A percentile compares a stretch with the other conserved stretches of the same genome.
Conservation (phyloP, 768 basidiomycete species). For the Boletus rex-veris region DNA sequence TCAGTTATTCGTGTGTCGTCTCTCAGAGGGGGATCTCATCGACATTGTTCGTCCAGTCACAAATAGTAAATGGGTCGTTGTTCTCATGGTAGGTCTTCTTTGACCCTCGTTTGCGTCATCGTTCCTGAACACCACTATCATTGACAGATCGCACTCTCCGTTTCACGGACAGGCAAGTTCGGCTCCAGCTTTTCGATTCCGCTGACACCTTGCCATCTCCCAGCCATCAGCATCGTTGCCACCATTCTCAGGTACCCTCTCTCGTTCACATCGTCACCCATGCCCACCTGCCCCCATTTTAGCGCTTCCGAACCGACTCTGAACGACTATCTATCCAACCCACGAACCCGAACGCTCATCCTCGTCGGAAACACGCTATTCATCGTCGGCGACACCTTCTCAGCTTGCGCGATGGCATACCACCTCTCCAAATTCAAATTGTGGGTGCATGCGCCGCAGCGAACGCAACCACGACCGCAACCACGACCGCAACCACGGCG, state of each 20-base stretch:
- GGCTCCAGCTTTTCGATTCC: not conserved
- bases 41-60: constrained; percentile 10
- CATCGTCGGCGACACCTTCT: constrained; percentile 23
- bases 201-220: not conserved
- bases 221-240: constrained; percentile 17
- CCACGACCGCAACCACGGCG: constrained; percentile 2
- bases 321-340: not conserved
- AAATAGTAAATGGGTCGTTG: constrained; percentile 9
- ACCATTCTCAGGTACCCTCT: constrained; percentile 18
- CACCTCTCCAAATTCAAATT: constrained; percentile 17
- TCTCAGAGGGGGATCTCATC: constrained; percentile 1
- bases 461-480: too few relatives aligned
- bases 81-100: constrained; percentile 17
- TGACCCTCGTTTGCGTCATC: not conserved
- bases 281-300: not conserved
- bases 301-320: constrained; percentile 6
- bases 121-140: not conserved
- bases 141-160: constrained; percentile 13
- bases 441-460: not conserved
- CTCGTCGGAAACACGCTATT: constrained; percentile 24
- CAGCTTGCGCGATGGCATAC: constrained; percentile 20
- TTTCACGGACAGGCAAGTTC: constrained; percentile 21
- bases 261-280: not conserved
- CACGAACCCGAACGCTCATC: constrained; percentile 1
- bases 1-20: not conserved